Base-by-base conservation (phyloP, 139 green algal genomes). In the Volvox africanus region DNA sequence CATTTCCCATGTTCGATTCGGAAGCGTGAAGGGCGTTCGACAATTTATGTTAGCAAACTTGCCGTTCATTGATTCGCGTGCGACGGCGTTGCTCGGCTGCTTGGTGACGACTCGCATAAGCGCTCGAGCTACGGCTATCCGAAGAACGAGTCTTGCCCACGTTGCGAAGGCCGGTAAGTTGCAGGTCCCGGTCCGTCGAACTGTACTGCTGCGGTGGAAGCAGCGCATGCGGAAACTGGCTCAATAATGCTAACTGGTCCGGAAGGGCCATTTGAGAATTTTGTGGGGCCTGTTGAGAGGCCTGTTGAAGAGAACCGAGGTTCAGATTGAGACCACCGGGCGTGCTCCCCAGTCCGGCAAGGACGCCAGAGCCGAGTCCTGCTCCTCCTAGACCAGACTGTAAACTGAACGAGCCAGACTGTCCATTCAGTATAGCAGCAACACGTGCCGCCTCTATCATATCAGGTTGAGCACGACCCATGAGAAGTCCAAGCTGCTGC, bases 31-130 rank as follows among this genome's bases (percentile, higher is more conserved):
- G n/a, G n/a, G n/a, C n/a, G n/a, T n/a, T n/a, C n/a, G n/a, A n/a
- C n/a, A n/a, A n/a, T n/a, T n/a, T n/a, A n/a, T n/a, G n/a, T n/a
- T n/a, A n/a, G 62, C 62, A 32, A 36, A 85, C 92, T 36, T 88
- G 96, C 96, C 96, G 92, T 35, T 97, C 96, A 84, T 97, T 97
- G 88, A 97, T 97, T 35, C 96, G 89, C 0, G 93, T 97, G 3
- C 96, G 92, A 2, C 96, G 91, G 1, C 96, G 89, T 80, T 97
- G 96, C 87, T 97, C 96, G 14, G 96, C 96, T 28, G 95, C 95
- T 69, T 97, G 95, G 79, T 97, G 94, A 12, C 95, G 88, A 1
- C 82, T 93, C 20, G 94, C 94, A 73, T 96, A 96, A 0, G 93
- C 94, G n/a, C 90, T 93, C 12, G 90, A 93, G 61, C 86, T 91